A percentile compares a stretch with the other conserved stretches of the same genome.
Conservation (phyloP, 768 basidiomycete species). For the Boletus speciosus region DNA sequence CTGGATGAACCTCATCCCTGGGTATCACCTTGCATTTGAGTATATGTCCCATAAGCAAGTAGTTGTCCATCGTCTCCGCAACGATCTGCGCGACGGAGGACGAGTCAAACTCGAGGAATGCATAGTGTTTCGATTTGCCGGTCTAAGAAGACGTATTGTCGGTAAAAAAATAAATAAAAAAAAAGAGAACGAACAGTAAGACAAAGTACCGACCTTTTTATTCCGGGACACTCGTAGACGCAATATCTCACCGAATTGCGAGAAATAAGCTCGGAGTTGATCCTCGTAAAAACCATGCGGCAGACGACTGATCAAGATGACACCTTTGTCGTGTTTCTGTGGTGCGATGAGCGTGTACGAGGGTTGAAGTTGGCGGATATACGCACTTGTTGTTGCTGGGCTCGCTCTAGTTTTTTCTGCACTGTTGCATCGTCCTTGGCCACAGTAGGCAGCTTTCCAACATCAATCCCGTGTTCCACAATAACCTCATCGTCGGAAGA, state of each 20-base stretch:
- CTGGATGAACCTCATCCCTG: constrained; percentile 84
- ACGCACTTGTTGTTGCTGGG: constrained; percentile 65
- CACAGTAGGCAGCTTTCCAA: constrained; percentile 75
- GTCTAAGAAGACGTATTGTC: constrained; percentile 49
- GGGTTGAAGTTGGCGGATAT: background rate
- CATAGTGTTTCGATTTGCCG: constrained; percentile 95
- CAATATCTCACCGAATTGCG: constrained; percentile 90
- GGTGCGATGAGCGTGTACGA: background rate
- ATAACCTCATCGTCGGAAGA: constrained; percentile 76
- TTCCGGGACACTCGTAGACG: constrained; percentile 89
- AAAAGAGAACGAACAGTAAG: background rate
- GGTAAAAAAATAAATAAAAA: background rate
- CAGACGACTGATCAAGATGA: constrained; percentile 84
- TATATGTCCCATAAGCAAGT: constrained; percentile 91
- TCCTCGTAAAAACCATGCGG: constrained; percentile 99
- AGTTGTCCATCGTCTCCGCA: constrained; percentile 98
- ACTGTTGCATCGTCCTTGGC: constrained; percentile 86
- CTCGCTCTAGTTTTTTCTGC: constrained; percentile 57
- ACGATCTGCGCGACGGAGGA: constrained; percentile 90
- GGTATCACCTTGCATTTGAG: constrained; percentile 89
- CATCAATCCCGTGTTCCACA: constrained; percentile 59
- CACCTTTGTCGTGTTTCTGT: constrained; percentile 68
- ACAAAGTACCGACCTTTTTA: constrained; percentile 62
- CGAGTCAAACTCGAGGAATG: constrained; percentile 92
- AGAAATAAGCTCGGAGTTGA: constrained; percentile 87